Evolutionary conservation across 2,329 filamentous ascomycete species (phyloP), one percentile per base, ranked within the genome.

Genomic region (Ophiostoma sp.): DNA sequence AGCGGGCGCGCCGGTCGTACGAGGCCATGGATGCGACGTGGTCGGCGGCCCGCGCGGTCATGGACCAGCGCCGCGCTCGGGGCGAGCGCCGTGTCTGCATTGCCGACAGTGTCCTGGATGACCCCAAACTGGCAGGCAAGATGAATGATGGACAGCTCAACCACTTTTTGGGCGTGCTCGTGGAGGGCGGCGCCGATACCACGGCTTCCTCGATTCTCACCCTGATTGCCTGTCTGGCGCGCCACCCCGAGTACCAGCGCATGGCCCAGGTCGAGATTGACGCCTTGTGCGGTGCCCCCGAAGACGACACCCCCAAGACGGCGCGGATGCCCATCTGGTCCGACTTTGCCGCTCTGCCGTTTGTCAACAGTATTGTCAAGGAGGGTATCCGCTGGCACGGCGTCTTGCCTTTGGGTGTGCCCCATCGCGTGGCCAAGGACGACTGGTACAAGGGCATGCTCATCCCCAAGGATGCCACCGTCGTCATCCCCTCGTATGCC

Each of bases 401-500:
- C 52, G 25, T 28, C 22, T 12, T 28, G 22, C 22, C 22, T 2
- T 25, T 57, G 1, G 52, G 52, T 1, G 11, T 57, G 22, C 52
- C 52, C 22, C 52, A 57, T 4, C 22, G 22, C 22, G 52, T 57
- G 8, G 25, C 52, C 22, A 57, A 57, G 25, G 52, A 57, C 52
- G 52, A 57, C 52, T 57, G 25, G 22, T 57, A 57, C 52, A 57
- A 57, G 22, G 52, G 52, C 52, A 57, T 57, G 52, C 25, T 57
- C 8, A 57, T 57, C 52, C 52, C 52, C 52, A 57, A 57, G 52
- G 52, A 28, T 28, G 25, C 22, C 52, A 57, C 52, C 22, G 25
- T 57, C 1, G 22, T 57, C 1, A 28, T 57, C 9, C 22, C 22
- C 8, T 25, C 25, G 8, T 57, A 28, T 3, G 52, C 52, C 52